Evolutionary conservation across 208 protist species (phyloP).

Genomic region (Crithidia fasciculata): DNA sequence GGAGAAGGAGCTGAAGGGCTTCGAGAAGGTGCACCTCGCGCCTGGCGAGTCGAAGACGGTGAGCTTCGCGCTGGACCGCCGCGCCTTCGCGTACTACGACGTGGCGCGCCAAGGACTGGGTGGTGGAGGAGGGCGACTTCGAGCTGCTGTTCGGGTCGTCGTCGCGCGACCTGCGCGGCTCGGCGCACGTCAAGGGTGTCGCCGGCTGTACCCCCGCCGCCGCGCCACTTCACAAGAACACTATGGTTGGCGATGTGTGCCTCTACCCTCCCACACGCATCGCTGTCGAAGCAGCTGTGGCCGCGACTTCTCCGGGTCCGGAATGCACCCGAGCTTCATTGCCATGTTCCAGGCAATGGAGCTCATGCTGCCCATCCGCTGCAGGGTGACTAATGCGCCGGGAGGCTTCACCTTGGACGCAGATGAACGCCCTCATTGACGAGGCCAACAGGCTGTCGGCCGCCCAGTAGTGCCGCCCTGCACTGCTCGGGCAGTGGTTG

Average conservation of each 20-base stretch:
- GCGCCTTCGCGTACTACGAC: slow-evolving; percentile 17
- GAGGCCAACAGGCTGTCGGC: too few species aligned
- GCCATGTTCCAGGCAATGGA: too few species aligned
- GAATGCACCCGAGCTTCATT: too few species aligned
- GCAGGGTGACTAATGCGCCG: too few species aligned
- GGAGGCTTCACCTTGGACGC: too few species aligned
- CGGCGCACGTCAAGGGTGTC: slow-evolving; percentile 3
- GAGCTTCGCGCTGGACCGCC: slow-evolving; percentile 10
- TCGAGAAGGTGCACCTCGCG: slow-evolving; percentile 15
- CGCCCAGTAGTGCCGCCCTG: too few species aligned
- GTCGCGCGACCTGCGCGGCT: slow-evolving; percentile 8
- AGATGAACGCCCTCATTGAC: too few species aligned
- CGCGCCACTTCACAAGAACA: slow-evolving; percentile 5
- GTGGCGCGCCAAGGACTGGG: slow-evolving; percentile 16
- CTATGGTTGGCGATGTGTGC: not conserved
- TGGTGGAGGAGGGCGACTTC: slow-evolving; percentile 11
- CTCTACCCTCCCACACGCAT: not conserved
- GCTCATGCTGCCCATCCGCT: too few species aligned
- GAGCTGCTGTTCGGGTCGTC: slow-evolving; percentile 13
- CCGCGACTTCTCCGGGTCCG: too few species aligned
- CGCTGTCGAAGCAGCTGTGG: too few species aligned
- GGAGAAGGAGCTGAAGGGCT: slow-evolving; percentile 11
- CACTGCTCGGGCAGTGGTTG: too few species aligned
- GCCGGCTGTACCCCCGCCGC: not conserved
- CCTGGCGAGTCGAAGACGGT: slow-evolving; percentile 7